A percentile compares a stretch with the other conserved stretches of the same genome.
Evolutionary conservation across 164 flowering plant genomes (phyloP).

Genomic region (Liquidambar formosana): DNA sequence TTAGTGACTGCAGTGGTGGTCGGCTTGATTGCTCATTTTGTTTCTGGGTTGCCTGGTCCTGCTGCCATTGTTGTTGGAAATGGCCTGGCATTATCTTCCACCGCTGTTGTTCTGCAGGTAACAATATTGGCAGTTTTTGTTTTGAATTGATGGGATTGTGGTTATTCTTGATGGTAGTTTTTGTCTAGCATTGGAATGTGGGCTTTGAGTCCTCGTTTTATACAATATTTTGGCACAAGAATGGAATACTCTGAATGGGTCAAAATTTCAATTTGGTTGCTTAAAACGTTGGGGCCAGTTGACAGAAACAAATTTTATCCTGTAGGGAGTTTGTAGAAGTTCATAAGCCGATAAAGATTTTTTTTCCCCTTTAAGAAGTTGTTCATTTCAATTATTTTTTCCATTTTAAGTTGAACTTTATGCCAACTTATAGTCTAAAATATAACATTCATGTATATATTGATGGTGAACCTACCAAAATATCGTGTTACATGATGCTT

Average conservation of each 20-base stretch:
- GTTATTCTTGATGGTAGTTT: background rate
- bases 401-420: too few relatives aligned
- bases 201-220: background rate
- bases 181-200: background rate
- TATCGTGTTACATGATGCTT: background rate
- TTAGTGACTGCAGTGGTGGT: constrained; percentile 80
- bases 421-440: background rate
- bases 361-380: background rate
- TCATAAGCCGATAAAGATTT: background rate
- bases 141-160: background rate
- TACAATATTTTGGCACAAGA: background rate
- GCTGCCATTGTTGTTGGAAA: constrained; percentile 98
- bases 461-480: background rate
- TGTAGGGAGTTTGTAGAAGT: background rate
- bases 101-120: constrained; percentile 99
- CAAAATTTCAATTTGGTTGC: background rate
- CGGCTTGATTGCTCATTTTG: constrained; percentile 79
- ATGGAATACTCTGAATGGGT: background rate
- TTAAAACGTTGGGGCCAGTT: background rate
- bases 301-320: background rate
- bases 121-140: background rate
- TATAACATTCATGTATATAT: background rate
- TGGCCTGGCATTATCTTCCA: constrained; percentile 97
- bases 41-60: constrained; percentile 76
- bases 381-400: background rate